Evolutionary conservation across 805 yeast genomes (phyloP).

Genomic region (Pichia kluyveri): DNA sequence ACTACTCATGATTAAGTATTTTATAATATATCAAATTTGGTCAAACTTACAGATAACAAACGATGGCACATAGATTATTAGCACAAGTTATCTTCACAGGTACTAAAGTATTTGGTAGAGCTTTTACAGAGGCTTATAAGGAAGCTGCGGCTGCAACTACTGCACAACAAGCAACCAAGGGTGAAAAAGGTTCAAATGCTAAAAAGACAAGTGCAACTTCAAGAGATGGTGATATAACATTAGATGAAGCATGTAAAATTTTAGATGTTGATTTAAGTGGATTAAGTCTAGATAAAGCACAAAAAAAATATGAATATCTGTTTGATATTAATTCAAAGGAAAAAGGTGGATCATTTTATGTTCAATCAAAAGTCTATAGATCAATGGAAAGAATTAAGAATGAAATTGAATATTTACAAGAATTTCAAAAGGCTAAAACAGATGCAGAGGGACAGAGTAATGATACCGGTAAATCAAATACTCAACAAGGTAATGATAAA

Average conservation of each 20-base stretch:
- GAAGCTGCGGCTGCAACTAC: conserved; percentile 96
- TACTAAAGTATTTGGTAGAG: conserved; percentile 91
- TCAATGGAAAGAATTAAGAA: conserved; percentile 86
- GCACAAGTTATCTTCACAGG: conserved; percentile 90
- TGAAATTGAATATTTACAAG: conserved; percentile 58
- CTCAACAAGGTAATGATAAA: not conserved
- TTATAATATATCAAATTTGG: too few relatives aligned
- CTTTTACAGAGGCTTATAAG: conserved; percentile 92
- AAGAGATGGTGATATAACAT: conserved; percentile 67
- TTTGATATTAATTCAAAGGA: conserved; percentile 88
- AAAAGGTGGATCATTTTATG: conserved; percentile 90
- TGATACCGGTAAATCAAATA: not conserved
- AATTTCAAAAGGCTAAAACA: conserved; percentile 25
- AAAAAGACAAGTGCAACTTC: conserved; percentile 35
- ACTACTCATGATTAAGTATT: too few relatives aligned
- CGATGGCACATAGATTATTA: conserved; percentile 83
- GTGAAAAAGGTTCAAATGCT: conserved; percentile 26
- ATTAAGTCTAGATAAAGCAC: conserved; percentile 48
- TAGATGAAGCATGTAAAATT: conserved; percentile 88
- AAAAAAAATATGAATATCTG: conserved; percentile 67
- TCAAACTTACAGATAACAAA: too few relatives aligned
- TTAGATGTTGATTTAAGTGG: conserved; percentile 62
- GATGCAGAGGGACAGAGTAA: not conserved
- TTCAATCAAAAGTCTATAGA: conserved; percentile 87
- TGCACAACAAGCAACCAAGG: conserved; percentile 34